Conservation (phyloP, 2,329 filamentous ascomycete species). For the Colletotrichum coccodes region DNA sequence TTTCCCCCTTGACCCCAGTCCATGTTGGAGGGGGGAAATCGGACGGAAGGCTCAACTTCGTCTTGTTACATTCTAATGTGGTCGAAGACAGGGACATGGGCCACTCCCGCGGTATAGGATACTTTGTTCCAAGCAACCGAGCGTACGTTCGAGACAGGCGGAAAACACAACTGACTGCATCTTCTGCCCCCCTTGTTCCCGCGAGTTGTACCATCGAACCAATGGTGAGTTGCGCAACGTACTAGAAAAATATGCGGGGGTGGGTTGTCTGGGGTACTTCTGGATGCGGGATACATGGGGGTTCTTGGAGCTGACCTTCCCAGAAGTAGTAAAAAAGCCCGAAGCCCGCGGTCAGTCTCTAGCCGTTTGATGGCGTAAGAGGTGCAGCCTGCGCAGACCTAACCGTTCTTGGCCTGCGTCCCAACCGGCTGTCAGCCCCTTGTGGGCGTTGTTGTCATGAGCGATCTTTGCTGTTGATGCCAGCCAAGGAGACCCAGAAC, state of each 20-base stretch:
- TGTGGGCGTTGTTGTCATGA: neutral
- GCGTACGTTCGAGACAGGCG: too few species aligned
- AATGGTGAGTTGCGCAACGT: neutral
- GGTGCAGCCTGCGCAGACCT: too few species aligned
- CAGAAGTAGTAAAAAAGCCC: slow-evolving; percentile 11
- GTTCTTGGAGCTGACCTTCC: neutral
- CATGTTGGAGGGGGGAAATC: neutral
- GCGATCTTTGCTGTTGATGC: neutral
- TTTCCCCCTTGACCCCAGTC: neutral
- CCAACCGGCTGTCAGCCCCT: neutral
- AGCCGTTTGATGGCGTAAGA: too few species aligned
- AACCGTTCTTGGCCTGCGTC: neutral
- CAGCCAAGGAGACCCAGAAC: neutral
- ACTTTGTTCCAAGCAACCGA: neutral
- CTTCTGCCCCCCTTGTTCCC: too few species aligned
- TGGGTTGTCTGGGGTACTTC: slow-evolving; percentile 22
- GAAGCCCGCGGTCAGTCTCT: slow-evolving; percentile 2
- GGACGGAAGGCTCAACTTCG: neutral
- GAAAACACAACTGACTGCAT: too few species aligned
- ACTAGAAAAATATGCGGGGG: slow-evolving; percentile 11
- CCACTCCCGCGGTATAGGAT: neutral
- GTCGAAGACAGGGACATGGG: neutral
- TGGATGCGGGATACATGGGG: neutral
- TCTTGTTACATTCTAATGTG: neutral
- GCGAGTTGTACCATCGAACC: neutral